Evolutionary conservation across 805 yeast species (phyloP).

Genomic region (Yarrowia sp.): DNA sequence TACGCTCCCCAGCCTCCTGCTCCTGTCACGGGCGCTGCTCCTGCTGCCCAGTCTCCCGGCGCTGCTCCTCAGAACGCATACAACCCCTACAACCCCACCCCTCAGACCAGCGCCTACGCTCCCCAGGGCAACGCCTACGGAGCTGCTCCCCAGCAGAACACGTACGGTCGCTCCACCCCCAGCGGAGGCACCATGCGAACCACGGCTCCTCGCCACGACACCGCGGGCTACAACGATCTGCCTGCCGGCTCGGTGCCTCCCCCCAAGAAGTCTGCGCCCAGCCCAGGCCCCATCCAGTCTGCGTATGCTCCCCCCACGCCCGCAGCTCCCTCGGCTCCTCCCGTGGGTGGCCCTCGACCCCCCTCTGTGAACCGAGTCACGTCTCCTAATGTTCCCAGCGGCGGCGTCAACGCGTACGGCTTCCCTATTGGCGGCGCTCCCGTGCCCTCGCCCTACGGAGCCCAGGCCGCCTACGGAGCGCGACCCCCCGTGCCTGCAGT

Average conservation of each 20-base stretch:
- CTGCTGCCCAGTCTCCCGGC: constrained; percentile 30
- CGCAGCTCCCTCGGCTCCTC: constrained; percentile 34
- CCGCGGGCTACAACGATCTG: constrained; percentile 38
- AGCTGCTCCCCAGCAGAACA: constrained; percentile 32
- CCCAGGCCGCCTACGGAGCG: constrained; percentile 19
- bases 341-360: constrained; percentile 33
- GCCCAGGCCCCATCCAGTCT: constrained; percentile 30
- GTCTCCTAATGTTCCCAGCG: constrained; percentile 5
- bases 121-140: constrained; percentile 30
- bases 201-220: constrained; percentile 32
- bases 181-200: constrained; percentile 34
- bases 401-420: constrained; percentile 21
- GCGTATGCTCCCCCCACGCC: constrained; percentile 28
- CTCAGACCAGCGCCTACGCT: constrained; percentile 26
- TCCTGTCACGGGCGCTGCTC: constrained; percentile 24
- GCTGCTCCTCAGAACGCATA: constrained; percentile 1
- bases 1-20: constrained; percentile 30
- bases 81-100: constrained; percentile 27
- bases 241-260: constrained; percentile 33
- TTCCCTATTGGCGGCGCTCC: constrained; percentile 24
- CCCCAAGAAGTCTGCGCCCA: constrained; percentile 23
- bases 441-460: constrained; percentile 10
- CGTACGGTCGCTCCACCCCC: constrained; percentile 28
- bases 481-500: constrained; percentile 14
- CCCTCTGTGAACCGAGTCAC: constrained; percentile 8